A percentile compares a stretch with the other conserved stretches of the same genome.
These are phyloP conservation scores for Picea mariana DNA, from an alignment of 83 land plant species.

Conservation along the genomic window DNA sequence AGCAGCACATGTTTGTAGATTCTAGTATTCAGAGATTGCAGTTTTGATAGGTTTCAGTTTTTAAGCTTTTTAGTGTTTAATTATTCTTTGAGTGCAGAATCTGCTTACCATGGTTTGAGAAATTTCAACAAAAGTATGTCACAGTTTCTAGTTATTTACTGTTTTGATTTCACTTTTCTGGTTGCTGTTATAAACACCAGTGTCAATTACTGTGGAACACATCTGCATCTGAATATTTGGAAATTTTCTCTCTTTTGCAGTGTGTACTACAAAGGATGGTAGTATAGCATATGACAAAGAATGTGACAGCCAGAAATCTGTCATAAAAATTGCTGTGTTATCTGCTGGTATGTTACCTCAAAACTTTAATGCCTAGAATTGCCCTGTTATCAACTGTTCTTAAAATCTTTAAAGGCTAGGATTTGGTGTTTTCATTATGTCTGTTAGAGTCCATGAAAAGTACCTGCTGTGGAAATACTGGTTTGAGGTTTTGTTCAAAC, in stretches of 20 bases:
- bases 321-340: neutral
- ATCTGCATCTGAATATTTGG: too few relatives aligned
- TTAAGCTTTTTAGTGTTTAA: too few relatives aligned
- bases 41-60: too few relatives aligned
- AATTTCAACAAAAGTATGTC: too few relatives aligned
- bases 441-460: neutral
- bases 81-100: too few relatives aligned
- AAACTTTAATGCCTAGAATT: neutral
- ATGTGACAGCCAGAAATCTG: neutral
- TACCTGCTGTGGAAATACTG: neutral
- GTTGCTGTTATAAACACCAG: too few relatives aligned
- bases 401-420: neutral
- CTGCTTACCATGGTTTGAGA: too few relatives aligned
- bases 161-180: too few relatives aligned
- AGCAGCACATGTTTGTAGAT: too few relatives aligned
- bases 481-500: neutral
- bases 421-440: neutral
- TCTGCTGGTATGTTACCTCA: conserved; percentile 9
- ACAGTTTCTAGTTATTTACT: too few relatives aligned
- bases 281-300: neutral
- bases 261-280: conserved; percentile 8
- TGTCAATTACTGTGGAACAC: too few relatives aligned
- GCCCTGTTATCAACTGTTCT: neutral
- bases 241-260: neutral
- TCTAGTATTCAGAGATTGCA: too few relatives aligned